Evolutionary conservation across 495 filamentous ascomycete species (phyloP), one percentile per base, ranked within the genome.

Genomic region (Penicillium cataractarum): DNA sequence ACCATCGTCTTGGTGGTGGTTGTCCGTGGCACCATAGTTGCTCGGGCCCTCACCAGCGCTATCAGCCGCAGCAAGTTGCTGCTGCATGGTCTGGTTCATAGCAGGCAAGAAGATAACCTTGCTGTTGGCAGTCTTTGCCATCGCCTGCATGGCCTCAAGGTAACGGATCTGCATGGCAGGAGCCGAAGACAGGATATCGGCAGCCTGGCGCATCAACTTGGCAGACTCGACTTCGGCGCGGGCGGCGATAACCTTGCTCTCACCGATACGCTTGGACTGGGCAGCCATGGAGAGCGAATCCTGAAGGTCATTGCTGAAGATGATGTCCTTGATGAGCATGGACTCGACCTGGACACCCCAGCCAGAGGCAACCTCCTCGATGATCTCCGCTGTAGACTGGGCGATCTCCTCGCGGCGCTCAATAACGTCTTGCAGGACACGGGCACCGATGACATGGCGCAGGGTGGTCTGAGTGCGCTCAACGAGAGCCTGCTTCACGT

Each of bases 281-380:
- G 95, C 95, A n/a, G 95, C 95, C 95, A 99, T 99, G 72, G 91
- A 95, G 58, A 99, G 85, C n/a, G 91, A 95, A 62, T 97, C 95
- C 76, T 99, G 95, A 32, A 99, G 86, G 61, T 98, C 95, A 71
- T 89, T 85, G 83, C 86, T 90, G 88, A 99, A 99, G 74, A 97
- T 92, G 74, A 99, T 96, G 76, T 99, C 95, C 78, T 99, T 99
- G 84, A 99, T 92, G 60, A 99, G 86, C 96, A 99, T 99, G 69
- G 87, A 91, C 83, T 98, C 96, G 60, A 99, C 95, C 71, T 91
- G 85, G 22, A 96, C 93, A 77, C 95, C 95, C 95, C 95, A 99
- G 62, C 92, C 93, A 27, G 85, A 78, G 19, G 95, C 95, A 6
- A 97, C 94, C 64, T 97, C 93, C 74, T 97, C 95, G 72, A 99